Evolutionary conservation across 2,329 filamentous ascomycete species (phyloP), one percentile per base, ranked within the genome.

Genomic region (Penicillium hordei): DNA sequence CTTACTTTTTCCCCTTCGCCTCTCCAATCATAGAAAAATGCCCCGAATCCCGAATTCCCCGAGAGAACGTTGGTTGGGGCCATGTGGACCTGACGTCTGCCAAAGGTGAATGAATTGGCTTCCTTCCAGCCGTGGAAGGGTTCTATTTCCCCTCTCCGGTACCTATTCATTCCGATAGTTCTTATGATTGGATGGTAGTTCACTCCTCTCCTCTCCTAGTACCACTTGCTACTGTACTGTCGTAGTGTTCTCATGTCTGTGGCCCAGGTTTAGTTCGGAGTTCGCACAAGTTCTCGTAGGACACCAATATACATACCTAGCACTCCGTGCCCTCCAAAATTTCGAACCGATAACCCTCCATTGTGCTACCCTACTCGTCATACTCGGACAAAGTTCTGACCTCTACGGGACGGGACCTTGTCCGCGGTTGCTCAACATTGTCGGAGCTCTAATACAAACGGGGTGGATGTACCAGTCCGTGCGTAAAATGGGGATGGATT

Each of bases 341-440:
- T 57, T 33, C 33, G 33, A 29, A 53, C 42, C 45, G 25, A 42
- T 34, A 33, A 27, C 29, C 42, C 33, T n/a, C 34, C 21, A 55
- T 17, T 53, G 42, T 52, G 8, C 50, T 13, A 52, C 50, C 36
- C 29, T 46, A 27, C 40, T 53, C 49, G 49, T 57, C 49, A 57
- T 53, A 53, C 42, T 57, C 55, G 55, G 55, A 57, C 55, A 57
- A 57, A 53, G 55, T 53, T 57, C 49, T 57, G 19, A 57, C 55
- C 8, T 29, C 38, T 43, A 51, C 36, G 39, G 52, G 38, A 56
- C 38, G 49, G 49, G 49, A 48, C 55, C 36, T 52, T 52, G 50
- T 52, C 49, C 49, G 21, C 39, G 19, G 48, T 53, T 57, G 34
- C 46, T 51, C 53, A 55, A 19, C 53, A 31, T 45, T 34, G 44